Base-by-base conservation (phyloP, 768 basidiomycete genomes). In the Terana coerulea region DNA sequence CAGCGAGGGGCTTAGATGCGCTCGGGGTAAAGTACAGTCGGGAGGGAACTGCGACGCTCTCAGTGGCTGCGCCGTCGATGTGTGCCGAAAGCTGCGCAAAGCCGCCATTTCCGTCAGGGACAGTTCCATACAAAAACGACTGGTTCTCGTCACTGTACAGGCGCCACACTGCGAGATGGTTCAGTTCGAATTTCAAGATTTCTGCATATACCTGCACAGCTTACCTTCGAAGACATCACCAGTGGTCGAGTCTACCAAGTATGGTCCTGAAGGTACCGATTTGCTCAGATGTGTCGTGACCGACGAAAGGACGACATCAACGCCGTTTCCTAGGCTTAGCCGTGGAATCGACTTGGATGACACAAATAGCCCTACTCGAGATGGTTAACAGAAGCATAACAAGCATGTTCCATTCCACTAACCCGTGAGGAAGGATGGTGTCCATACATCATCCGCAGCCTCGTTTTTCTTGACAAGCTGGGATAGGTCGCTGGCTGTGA, bases 31-130 rank as follows among this genome's bases (percentile, higher is more conserved):
- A 66, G 47, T 73, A 70, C 2, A 79, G 57, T 2, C 77, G 72
- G 0, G 78, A 79, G 0, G 79, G 78, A 3, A 80, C 72, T 15
- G 75, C 75, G 31, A 82, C 73, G 49, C 54, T 58, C 36, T 56
- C 52, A 1, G 64, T 63, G 4, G 62, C 56, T 11, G 57, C 61
- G 2, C 64, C 62, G 12, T 55, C 49, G 3, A 59, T 54, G 46
- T 56, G 55, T 1, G 62, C 61, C 19, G 59, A 47, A 4, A 64
- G 53, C 28, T 62, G 51, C 24, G 49, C 44, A 48, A 53, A 65
- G 1, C 62, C 71, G 60, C 68, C 71, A 1, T 60, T 56, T 11
- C 59, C 58, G 43, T 71, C 60, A 3, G 75, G 71, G 11, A 77
- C 62, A 14, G 67, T 65, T 15, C 75, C 75, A 48, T 73, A 74